Conservation (phyloP, 1,284 basidiomycete species). For the Vanrija sp. region DNA sequence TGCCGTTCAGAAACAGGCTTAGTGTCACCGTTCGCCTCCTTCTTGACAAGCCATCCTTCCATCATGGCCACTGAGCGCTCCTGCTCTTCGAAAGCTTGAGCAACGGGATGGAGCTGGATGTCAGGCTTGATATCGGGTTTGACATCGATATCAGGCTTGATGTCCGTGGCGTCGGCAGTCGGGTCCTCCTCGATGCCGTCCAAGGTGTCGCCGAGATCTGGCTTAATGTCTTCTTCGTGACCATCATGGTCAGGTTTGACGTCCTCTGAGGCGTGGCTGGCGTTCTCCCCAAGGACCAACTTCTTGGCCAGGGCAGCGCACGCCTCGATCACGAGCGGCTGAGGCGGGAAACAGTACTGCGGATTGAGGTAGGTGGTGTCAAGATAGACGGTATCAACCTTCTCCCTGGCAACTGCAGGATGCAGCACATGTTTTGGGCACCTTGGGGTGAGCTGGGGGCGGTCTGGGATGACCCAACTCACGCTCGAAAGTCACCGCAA, state of each 20-base stretch:
- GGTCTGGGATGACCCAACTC: slow-evolving; percentile 6
- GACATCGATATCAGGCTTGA: slow-evolving; percentile 6
- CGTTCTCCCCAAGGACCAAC: slow-evolving; percentile 23
- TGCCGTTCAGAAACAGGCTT: no score
- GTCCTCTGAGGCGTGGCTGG: slow-evolving; percentile 23
- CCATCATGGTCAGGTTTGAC: slow-evolving; percentile 31
- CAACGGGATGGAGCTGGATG: background rate
- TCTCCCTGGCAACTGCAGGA: slow-evolving; percentile 70
- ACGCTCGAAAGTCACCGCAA: slow-evolving; percentile 90
- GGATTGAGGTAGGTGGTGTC: slow-evolving; percentile 97
- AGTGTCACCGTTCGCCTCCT: slow-evolving; percentile 17
- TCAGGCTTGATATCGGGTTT: slow-evolving; percentile 4
- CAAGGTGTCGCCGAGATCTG: slow-evolving; percentile 9
- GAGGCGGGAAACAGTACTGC: slow-evolving; percentile 90
- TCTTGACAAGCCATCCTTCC: slow-evolving; percentile 50
- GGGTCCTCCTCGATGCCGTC: slow-evolving; percentile 32
- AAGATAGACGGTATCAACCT: slow-evolving; percentile 82
- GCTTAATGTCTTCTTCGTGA: slow-evolving; percentile 34
- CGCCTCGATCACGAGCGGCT: slow-evolving; percentile 84
- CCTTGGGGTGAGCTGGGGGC: slow-evolving; percentile 29
- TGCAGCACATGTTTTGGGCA: slow-evolving; percentile 76
- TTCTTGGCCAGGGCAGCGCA: slow-evolving; percentile 71
- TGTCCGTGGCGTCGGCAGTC: slow-evolving; percentile 28
- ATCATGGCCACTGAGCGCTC: slow-evolving; percentile 46
- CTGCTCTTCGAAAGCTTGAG: slow-evolving; percentile 9